These are phyloP conservation scores for Lathyrus tuberosus DNA, from an alignment of 306 rosid species.

Conservation along the genomic window DNA sequence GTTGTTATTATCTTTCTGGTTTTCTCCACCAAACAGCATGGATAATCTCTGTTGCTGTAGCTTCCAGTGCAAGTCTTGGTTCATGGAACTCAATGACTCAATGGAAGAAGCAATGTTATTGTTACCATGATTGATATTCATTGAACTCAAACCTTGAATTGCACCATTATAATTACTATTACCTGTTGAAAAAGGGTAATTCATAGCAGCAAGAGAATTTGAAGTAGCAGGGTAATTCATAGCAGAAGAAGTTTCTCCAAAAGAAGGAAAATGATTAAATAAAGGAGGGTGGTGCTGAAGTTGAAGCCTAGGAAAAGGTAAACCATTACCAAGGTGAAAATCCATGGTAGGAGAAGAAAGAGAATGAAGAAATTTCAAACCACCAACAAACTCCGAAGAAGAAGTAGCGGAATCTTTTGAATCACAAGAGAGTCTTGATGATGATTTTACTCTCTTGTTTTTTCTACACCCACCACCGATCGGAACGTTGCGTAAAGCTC, in stretches of 20 bases:
- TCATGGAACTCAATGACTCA: constrained; percentile 84
- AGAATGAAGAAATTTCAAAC: constrained; percentile 70
- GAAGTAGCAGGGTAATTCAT: constrained; percentile 41
- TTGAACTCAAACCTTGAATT: constrained; percentile 53
- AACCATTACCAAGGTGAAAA: constrained; percentile 59
- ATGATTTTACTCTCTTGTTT: constrained; percentile 74
- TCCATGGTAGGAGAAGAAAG: constrained; percentile 72
- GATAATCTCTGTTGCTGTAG: constrained; percentile 84
- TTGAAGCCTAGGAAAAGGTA: constrained; percentile 54
- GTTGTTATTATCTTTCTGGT: constrained; percentile 35
- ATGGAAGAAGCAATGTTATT: constrained; percentile 67
- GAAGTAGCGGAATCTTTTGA: constrained; percentile 53
- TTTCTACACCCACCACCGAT: constrained; percentile 94
- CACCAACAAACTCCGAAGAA: constrained; percentile 47
- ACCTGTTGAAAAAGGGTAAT: constrained; percentile 49
- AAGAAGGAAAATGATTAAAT: constrained; percentile 52
- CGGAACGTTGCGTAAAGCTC: constrained; percentile 88
- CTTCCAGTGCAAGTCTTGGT: constrained; percentile 97
- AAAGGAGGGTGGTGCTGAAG: constrained; percentile 36
- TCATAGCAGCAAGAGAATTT: constrained; percentile 45
- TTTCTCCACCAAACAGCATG: constrained; percentile 59
- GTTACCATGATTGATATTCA: constrained; percentile 48
- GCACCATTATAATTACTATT: constrained; percentile 27
- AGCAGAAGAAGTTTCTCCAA: constrained; percentile 48
- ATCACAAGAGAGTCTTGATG: constrained; percentile 63